Percentiles rank a stretch among this genome's conserved stretches.
phyloP scores from a whole-genome alignment of 106 monocot species.

The Allium sativum region DNA sequence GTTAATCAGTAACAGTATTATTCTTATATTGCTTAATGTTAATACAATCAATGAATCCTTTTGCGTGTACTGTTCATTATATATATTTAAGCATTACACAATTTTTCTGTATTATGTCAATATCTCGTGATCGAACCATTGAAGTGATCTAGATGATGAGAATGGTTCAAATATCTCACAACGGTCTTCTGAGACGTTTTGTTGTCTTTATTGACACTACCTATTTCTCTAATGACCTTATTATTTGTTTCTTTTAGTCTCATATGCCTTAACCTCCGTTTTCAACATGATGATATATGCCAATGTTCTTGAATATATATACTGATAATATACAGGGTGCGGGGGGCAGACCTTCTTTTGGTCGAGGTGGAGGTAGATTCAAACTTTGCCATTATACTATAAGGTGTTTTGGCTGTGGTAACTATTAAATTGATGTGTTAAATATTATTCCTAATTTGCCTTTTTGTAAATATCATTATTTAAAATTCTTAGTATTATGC shows the following conservation, averaged over 20 bases:
- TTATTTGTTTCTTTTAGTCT: not conserved
- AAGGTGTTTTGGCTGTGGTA: too few relatives aligned
- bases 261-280: too few relatives aligned
- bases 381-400: too few relatives aligned
- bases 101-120: too few relatives aligned
- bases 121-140: too few relatives aligned
- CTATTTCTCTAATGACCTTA: constrained; percentile 26
- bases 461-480: too few relatives aligned
- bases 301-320: not conserved
- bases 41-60: not conserved
- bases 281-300: not conserved
- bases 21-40: not conserved
- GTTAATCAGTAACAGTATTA: not conserved
- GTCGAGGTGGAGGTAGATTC: constrained; percentile 42
- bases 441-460: too few relatives aligned
- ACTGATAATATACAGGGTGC: constrained; percentile 19
- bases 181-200: constrained; percentile 33
- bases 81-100: too few relatives aligned
- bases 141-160: constrained; percentile 22
- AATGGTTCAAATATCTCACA: constrained; percentile 15
- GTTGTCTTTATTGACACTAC: constrained; percentile 8
- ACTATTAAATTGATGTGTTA: too few relatives aligned
- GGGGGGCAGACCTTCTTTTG: constrained; percentile 40
- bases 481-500: too few relatives aligned
- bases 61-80: not conserved